These are phyloP conservation scores for Polygonum maritimum DNA, from an alignment of 148 eudicot genomes.

Conservation along the genomic window DNA sequence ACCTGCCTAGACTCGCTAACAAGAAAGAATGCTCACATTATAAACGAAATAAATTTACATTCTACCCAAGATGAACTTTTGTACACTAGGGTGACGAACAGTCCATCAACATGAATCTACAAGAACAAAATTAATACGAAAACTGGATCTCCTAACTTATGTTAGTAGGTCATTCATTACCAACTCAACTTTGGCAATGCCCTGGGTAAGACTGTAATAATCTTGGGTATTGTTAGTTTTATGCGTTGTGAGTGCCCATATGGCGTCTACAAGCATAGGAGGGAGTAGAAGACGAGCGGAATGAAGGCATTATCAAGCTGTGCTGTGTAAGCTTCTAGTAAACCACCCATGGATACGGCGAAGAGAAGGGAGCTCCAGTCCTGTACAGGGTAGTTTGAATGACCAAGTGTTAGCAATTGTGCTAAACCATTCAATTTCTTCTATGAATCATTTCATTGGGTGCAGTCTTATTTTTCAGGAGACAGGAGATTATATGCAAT, in stretches of 20 bases:
- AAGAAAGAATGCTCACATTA: not conserved
- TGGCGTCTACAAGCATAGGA: slow-evolving; percentile 48
- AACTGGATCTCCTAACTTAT: not conserved
- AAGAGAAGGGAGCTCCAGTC: slow-evolving; percentile 78
- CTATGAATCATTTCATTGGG: slow-evolving; percentile 15
- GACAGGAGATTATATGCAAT: not conserved
- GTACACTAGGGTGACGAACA: not conserved
- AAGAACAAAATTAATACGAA: not conserved
- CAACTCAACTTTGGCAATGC: not conserved
- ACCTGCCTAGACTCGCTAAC: not conserved
- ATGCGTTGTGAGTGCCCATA: no score
- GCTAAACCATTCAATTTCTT: slow-evolving; percentile 90
- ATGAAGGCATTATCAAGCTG: slow-evolving; percentile 99
- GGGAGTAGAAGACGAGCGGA: slow-evolving; percentile 85
- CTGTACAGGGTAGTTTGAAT: slow-evolving; percentile 34
- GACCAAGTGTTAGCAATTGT: not conserved
- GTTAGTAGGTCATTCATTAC: not conserved
- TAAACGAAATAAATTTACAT: not conserved
- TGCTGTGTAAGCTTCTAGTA: slow-evolving; percentile 94
- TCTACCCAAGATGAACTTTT: not conserved
- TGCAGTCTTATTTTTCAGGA: not conserved
- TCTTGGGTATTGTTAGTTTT: not conserved
- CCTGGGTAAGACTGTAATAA: not conserved
- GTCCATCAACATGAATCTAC: not conserved
- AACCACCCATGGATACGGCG: slow-evolving; percentile 78